Evolutionary conservation across 2,329 filamentous ascomycete genomes (phyloP), one percentile per base, ranked within the genome.

Genomic region (Alternaria arbusti): DNA sequence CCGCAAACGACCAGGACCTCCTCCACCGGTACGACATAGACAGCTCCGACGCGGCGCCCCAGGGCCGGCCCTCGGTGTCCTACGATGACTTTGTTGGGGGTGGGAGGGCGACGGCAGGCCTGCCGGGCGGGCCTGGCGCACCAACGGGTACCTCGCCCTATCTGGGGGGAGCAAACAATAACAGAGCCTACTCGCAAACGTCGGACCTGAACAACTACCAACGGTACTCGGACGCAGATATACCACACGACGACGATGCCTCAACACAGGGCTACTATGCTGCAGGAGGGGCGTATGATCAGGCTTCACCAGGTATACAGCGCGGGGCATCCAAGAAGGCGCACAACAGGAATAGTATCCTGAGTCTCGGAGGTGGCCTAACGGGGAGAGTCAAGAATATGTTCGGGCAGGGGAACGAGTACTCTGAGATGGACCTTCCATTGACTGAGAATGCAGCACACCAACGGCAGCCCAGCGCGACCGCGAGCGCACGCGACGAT

Each of bases 371-470:
- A 65, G 94, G 95, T 65, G 94, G 95, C 17, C 83, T 98, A 65
- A 84, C 97, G 74, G 96, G 94, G 47, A 90, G 87, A 75, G 91
- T 95, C 45, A 98, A 97, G 84, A 94, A 91, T 78, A 93, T 91
- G 86, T 83, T 99, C 65, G 95, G 96, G 57, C 94, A 97, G 89
- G 91, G 89, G 10, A 86, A 87, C 22, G 87, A 91, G 67, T 98
- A 99, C 81, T 97, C 95, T 32, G 96, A 98, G 82, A 99, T 99
- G 96, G 95, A 99, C 78, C 85, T 99, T 58, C 96, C 96, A 13
- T 85, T 99, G 80, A 98, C 95, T 6, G 93, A 98, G 78, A 83
- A 90, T 50, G 87, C 85, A 57, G 86, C 85, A 51, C 83, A 85
- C 71, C 82, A 74, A 49, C 69, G 72, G 30, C 73, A 72, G 46